These are phyloP conservation scores for Sutorius australiensis DNA, from an alignment of 768 basidiomycete species.

Conservation along the genomic window DNA sequence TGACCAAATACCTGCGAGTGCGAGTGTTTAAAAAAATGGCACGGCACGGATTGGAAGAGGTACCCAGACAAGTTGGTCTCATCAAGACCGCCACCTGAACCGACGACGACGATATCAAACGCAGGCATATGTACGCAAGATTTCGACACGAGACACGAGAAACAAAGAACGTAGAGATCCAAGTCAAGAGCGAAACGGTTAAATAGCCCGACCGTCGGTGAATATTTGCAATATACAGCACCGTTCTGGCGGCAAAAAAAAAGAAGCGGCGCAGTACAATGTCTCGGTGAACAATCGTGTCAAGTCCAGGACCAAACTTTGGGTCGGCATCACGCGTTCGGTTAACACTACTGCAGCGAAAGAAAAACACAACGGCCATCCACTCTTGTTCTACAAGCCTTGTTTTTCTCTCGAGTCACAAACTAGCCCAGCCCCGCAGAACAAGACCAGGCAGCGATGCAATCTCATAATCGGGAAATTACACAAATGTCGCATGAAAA, in stretches of 20 bases:
- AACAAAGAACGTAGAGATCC: too few relatives aligned
- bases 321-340: slow-evolving; percentile 7
- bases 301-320: too few relatives aligned
- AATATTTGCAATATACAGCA: too few relatives aligned
- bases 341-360: slow-evolving; percentile 9
- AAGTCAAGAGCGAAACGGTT: background rate
- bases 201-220: background rate
- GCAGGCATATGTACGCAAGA: slow-evolving; percentile 32
- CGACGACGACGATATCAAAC: slow-evolving; percentile 78
- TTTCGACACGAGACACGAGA: too few relatives aligned
- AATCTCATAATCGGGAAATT: slow-evolving; percentile 15
- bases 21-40: slow-evolving; percentile 4
- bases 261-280: too few relatives aligned
- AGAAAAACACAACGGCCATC: too few relatives aligned
- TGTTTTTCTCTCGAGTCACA: too few relatives aligned
- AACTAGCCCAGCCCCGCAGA: background rate
- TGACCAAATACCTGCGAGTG: slow-evolving; percentile 76
- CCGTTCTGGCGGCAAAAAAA: too few relatives aligned
- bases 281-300: too few relatives aligned
- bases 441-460: background rate
- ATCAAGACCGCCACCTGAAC: slow-evolving; percentile 83
- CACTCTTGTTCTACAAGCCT: too few relatives aligned
- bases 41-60: slow-evolving; percentile 24
- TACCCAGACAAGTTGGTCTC: slow-evolving; percentile 89
- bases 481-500: too few relatives aligned